Conservation (phyloP, 176 grass and related monocot genomes). For the Eleusine coracana region DNA sequence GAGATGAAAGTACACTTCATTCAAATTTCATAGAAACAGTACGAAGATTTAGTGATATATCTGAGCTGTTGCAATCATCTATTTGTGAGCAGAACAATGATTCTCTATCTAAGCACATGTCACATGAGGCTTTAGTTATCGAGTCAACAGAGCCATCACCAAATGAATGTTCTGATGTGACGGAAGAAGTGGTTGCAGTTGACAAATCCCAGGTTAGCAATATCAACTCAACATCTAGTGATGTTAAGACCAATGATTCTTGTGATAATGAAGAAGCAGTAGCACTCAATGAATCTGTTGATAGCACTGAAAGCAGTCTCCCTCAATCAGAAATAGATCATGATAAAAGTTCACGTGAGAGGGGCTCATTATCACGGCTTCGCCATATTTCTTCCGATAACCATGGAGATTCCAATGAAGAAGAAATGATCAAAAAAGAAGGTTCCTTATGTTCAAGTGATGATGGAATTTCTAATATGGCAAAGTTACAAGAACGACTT, state of each 20-base stretch:
- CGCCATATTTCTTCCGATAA: constrained; percentile 38
- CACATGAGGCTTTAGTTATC: not conserved
- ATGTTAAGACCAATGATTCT: not conserved
- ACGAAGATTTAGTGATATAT: constrained; percentile 55
- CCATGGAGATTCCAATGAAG: not conserved
- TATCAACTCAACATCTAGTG: not conserved
- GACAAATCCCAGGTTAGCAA: not conserved
- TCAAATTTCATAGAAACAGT: constrained; percentile 67
- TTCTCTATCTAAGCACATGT: constrained; percentile 16
- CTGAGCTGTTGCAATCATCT: constrained; percentile 63
- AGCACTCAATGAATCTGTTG: not conserved
- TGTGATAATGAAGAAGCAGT: not conserved
- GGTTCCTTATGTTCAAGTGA: not conserved
- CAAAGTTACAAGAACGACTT: constrained; percentile 51
- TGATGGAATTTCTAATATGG: not conserved
- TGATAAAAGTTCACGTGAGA: constrained; percentile 46
- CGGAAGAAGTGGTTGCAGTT: not conserved
- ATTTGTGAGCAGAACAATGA: constrained; percentile 19
- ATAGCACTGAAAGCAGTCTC: not conserved
- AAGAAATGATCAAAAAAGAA: constrained; percentile 18
- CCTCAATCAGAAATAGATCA: not conserved
- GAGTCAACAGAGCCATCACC: constrained; percentile 1
- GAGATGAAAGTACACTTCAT: constrained; percentile 58
- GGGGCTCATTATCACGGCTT: constrained; percentile 37
- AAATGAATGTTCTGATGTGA: not conserved